Evolutionary conservation across 1,139 yeast genomes (phyloP), one percentile per base, ranked within the genome.

Genomic region (Suhomyces ambrosiae): DNA sequence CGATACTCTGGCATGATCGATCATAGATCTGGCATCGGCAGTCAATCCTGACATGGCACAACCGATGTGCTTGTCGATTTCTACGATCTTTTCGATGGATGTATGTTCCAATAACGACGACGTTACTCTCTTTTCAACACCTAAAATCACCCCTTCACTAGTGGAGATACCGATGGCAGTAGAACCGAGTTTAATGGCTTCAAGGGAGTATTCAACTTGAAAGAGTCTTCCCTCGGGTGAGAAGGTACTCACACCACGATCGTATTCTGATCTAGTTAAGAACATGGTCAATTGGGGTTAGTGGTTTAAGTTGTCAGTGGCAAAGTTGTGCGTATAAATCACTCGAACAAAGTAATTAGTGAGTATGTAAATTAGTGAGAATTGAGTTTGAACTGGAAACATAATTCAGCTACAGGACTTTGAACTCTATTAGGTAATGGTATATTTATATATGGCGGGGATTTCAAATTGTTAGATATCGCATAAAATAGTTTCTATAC

Each of bases 31-130:
- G 13, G 98, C 99, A 68, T 94, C 99, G 3, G 99, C 98, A 2
- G 98, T 92, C 50, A 94, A 75, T 7, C 99, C 99, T 49, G 95
- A 83, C 97, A 94, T 92, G 55, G 99, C 98, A 69, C 97, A 89
- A 30, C 99, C 98, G 43, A 94, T 82, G 61, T 94, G 98, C 39
- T 72, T 72, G 58, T 94, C 99, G 42, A 94, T 84, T 61, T 94
- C 98, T 48, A 92, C 88, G 50, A 92, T 90, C 67, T 94, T 94
- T 61, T 94, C 98, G 61, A 94, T 90, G 32, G 96, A 86, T 23
- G 92, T 84, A 27, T 92, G 83, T 61, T 94, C 99, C 43, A 94
- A 76, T 46, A 94, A 70, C 9, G 96, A 79, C 13, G 97, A 89
- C 1, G 97, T 90, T 22, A 92, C 97, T 63, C 98, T 79, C 66